Evolutionary conservation across 2,329 filamentous ascomycete genomes (phyloP).

Genomic region (Apiospora aurea): DNA sequence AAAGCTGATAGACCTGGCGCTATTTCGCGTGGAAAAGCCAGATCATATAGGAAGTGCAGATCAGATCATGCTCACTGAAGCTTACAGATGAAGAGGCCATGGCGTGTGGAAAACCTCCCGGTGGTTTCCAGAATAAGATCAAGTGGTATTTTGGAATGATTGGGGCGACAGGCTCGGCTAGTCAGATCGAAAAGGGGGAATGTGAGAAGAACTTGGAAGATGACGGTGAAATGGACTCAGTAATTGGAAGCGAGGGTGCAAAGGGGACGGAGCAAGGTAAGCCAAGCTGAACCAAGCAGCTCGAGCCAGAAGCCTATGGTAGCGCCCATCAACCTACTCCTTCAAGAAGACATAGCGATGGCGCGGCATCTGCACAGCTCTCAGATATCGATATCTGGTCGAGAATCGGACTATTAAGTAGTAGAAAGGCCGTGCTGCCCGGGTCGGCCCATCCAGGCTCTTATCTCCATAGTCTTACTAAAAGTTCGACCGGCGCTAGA

Average conservation of each 20-base stretch:
- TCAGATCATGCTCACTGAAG: not conserved
- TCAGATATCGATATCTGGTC: not conserved
- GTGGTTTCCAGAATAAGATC: not conserved
- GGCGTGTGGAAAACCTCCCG: not conserved
- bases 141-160: not conserved
- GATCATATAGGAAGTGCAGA: too few species aligned
- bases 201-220: not conserved
- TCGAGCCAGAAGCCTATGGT: too few species aligned
- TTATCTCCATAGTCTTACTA: not conserved
- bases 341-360: too few species aligned
- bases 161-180: not conserved
- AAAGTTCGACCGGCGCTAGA: not conserved
- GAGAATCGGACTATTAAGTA: not conserved
- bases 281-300: not conserved
- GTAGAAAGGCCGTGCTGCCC: not conserved
- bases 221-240: not conserved
- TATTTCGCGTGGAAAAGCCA: too few species aligned
- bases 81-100: not conserved
- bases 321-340: too few species aligned
- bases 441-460: too few species aligned
- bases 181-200: not conserved
- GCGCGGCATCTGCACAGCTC: too few species aligned
- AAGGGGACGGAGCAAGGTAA: not conserved
- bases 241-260: too few species aligned
- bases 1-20: not conserved